Base-by-base conservation (phyloP, 768 basidiomycete species). In the Crassisporium funariophilum region DNA sequence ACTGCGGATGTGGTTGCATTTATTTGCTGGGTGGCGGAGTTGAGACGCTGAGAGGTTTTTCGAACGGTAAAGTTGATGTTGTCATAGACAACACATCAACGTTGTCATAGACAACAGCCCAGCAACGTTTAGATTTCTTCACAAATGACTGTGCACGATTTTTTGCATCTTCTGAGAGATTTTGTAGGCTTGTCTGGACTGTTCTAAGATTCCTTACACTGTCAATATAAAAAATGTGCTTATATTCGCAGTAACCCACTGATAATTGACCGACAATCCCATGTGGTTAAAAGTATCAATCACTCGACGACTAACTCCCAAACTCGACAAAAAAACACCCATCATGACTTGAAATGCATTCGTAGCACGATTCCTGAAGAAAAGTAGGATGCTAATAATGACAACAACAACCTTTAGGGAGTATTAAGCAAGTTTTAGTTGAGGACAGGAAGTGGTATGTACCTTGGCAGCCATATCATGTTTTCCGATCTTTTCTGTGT, bases 21-120 rank as follows among this genome's bases (percentile, higher is more conserved):
- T 16, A 54, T 35, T 44, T 54, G 53, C 8, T 31, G 44, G 15
- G 53, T 54, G 7, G 33, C 49, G 1, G 44, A 54, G 19, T 54
- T 49, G n/a, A 54, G 22, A 2, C 41, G 40, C 22, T 50, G 53
- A 16, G 53, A 50, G 10, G 53, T 41, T 22, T 29, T 35, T 31
- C 45, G 39, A 3, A 50, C 9, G 2, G 49, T 54, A 16, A 54
- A 54, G 45, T 54, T 54, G 49, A 54, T 54, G 27, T 54, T 54
- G 41, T 51, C 53, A 22, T 50, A 54, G 16, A 50, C 53, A 16
- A 50, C 41, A 6, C n/a, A n/a, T 54, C 51, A 45, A 54, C 51
- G 27, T 54, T 54, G 41, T 51, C 53, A 22, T 50, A 54, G 16
- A 50, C 53, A 16, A 50, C 41, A 6, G n/a, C 45, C 53, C 49